phyloP scores from a whole-genome alignment of 352 stramenopile genomes.

The Globisporangium megalacanthum region DNA sequence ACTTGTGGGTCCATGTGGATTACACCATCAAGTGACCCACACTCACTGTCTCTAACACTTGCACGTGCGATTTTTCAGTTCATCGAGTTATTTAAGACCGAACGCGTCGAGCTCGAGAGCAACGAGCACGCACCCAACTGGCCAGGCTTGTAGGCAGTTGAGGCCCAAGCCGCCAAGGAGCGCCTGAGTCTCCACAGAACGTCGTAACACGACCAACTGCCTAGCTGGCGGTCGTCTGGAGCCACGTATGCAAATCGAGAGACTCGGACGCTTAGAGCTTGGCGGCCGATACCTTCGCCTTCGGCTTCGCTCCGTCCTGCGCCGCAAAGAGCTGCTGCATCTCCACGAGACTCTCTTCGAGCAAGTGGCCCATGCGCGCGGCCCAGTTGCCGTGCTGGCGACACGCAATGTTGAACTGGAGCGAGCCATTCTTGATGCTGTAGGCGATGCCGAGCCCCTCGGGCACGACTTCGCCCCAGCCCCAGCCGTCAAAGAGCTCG shows the following conservation, averaged over 20 bases:
- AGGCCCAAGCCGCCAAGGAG: too few relatives aligned
- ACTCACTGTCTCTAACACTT: background rate
- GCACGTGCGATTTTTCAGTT: conserved; percentile 30
- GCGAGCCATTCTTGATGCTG: conserved; percentile 71
- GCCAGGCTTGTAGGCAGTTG: conserved; percentile 27
- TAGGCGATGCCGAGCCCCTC: conserved; percentile 79
- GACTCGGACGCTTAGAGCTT: conserved; percentile 18
- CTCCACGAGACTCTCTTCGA: conserved; percentile 72
- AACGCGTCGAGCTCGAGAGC: conserved; percentile 53
- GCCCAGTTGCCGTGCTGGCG: conserved; percentile 44
- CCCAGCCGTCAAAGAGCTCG: conserved; percentile 80
- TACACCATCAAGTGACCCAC: background rate
- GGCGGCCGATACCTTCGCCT: conserved; percentile 19
- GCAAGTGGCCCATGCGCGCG: conserved; percentile 58
- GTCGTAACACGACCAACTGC: too few relatives aligned
- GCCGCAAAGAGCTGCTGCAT: conserved; percentile 71
- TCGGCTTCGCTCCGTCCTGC: conserved; percentile 3
- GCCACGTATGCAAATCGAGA: background rate
- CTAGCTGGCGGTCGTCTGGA: too few relatives aligned
- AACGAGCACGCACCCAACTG: conserved; percentile 58
- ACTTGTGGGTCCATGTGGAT: background rate
- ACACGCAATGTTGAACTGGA: conserved; percentile 83
- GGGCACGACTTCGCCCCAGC: conserved; percentile 76
- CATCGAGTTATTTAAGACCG: conserved; percentile 82
- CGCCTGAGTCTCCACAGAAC: background rate